These are phyloP conservation scores for Ophiocordyceps polyrhachis-furcata DNA, from an alignment of 2,329 filamentous ascomycete genomes.

Conservation along the genomic window DNA sequence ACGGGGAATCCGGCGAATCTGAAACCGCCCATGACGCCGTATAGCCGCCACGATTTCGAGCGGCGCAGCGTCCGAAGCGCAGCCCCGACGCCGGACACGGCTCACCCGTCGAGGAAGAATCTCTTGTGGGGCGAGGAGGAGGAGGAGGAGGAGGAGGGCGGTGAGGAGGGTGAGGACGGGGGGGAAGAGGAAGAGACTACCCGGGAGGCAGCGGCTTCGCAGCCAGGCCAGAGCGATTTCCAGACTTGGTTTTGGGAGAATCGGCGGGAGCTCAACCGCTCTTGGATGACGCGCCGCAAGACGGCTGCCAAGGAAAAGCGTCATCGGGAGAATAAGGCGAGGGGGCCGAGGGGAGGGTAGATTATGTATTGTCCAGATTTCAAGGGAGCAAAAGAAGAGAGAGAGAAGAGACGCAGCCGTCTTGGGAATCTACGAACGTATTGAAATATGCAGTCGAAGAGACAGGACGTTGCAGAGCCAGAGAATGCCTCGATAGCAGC, in stretches of 20 bases:
- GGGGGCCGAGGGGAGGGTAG: constrained; percentile 22
- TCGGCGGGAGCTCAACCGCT: constrained; percentile 42
- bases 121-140: constrained; percentile 32
- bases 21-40: constrained; percentile 59
- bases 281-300: constrained; percentile 48
- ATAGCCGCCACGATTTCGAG: constrained; percentile 60
- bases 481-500: neutral
- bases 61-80: constrained; percentile 63
- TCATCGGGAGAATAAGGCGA: constrained; percentile 43
- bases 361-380: neutral
- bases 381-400: neutral
- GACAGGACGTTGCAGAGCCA: neutral
- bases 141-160: constrained; percentile 22
- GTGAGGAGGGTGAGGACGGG: constrained; percentile 16
- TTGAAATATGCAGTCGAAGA: too few relatives aligned
- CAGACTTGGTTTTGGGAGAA: constrained; percentile 53
- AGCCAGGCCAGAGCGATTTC: constrained; percentile 29
- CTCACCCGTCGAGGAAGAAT: constrained; percentile 49
- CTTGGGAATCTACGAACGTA: neutral
- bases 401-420: too few relatives aligned
- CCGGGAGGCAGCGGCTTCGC: constrained; percentile 7
- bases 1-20: constrained; percentile 10
- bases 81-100: constrained; percentile 88
- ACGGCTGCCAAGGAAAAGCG: constrained; percentile 45
- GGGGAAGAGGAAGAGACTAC: constrained; percentile 12